phyloP scores from a whole-genome alignment of 2,329 filamentous ascomycete genomes.

The Xylariaceae sp. region DNA sequence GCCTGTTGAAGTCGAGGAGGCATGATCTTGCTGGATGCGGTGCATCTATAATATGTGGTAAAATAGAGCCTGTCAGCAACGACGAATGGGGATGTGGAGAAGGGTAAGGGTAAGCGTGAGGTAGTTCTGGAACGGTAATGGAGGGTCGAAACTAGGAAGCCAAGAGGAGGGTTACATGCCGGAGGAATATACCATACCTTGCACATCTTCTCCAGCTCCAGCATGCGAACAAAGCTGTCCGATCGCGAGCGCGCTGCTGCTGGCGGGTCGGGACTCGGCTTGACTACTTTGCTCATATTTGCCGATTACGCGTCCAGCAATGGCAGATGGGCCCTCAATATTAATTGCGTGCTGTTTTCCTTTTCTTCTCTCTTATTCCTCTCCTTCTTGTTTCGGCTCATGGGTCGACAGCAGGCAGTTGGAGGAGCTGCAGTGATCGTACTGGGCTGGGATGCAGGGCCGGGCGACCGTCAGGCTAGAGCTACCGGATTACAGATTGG shows the following conservation, averaged over 20 bases:
- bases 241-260: constrained; percentile 45
- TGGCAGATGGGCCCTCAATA: constrained; percentile 22
- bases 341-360: constrained; percentile 23
- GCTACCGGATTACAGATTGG: constrained; percentile 32
- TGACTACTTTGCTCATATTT: constrained; percentile 44
- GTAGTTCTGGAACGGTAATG: constrained; percentile 24
- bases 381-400: constrained; percentile 18
- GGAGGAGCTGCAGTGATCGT: constrained; percentile 24
- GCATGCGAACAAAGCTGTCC: constrained; percentile 63
- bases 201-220: constrained; percentile 63
- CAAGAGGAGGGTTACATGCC: constrained; percentile 39
- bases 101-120: constrained; percentile 24
- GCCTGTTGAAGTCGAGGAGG: constrained; percentile 37
- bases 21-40: constrained; percentile 44
- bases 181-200: constrained; percentile 55
- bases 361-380: constrained; percentile 5
- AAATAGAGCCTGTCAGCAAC: constrained; percentile 37
- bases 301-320: constrained; percentile 40
- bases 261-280: constrained; percentile 34
- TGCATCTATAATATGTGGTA: constrained; percentile 46
- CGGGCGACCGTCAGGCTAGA: constrained; percentile 38
- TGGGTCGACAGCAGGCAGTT: constrained; percentile 19
- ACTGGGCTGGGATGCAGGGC: constrained; percentile 37
- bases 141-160: constrained; percentile 16
- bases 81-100: constrained; percentile 38